Percentiles rank a stretch among this genome's conserved stretches.
These are phyloP conservation scores for Leccinellum luteum DNA, from an alignment of 768 basidiomycete species.

Conservation along the genomic window DNA sequence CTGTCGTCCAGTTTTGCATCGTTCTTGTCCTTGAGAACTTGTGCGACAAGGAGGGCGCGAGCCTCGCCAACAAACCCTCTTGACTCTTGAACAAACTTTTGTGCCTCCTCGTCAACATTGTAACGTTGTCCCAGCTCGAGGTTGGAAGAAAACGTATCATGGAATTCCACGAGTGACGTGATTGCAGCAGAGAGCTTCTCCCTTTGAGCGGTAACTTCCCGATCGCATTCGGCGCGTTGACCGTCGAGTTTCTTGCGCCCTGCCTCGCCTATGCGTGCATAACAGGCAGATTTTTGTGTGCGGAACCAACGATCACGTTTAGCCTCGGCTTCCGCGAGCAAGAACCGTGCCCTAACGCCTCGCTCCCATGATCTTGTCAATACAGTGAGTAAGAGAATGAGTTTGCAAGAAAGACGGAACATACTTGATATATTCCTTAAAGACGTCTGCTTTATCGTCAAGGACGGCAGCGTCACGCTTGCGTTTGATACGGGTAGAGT, in stretches of 20 bases:
- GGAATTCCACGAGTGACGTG: constrained; percentile 20
- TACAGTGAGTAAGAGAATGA: not conserved
- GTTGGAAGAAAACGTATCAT: constrained; percentile 21
- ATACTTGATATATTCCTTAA: constrained; percentile 32
- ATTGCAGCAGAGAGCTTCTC: constrained; percentile 27
- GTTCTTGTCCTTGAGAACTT: constrained; percentile 16
- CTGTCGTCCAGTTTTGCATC: constrained; percentile 1
- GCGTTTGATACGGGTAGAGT: constrained; percentile 23
- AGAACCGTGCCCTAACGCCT: constrained; percentile 25
- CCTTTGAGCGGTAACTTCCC: constrained; percentile 18
- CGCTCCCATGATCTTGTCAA: constrained; percentile 29
- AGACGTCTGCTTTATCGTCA: constrained; percentile 24
- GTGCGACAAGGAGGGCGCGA: constrained; percentile 24
- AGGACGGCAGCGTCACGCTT: constrained; percentile 20
- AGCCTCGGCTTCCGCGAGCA: constrained; percentile 27
- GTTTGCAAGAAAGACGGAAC: constrained; percentile 1
- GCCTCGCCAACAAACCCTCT: constrained; percentile 24
- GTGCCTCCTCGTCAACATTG: constrained; percentile 18
- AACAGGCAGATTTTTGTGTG: constrained; percentile 29
- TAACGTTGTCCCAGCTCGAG: constrained; percentile 30
- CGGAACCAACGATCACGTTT: constrained; percentile 30
- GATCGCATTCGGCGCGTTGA: constrained; percentile 28
- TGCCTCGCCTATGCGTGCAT: constrained; percentile 29
- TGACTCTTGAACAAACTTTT: constrained; percentile 24
- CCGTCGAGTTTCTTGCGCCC: constrained; percentile 29